Conservation (phyloP, 129 eudicot species). For the Lonicera japonica region DNA sequence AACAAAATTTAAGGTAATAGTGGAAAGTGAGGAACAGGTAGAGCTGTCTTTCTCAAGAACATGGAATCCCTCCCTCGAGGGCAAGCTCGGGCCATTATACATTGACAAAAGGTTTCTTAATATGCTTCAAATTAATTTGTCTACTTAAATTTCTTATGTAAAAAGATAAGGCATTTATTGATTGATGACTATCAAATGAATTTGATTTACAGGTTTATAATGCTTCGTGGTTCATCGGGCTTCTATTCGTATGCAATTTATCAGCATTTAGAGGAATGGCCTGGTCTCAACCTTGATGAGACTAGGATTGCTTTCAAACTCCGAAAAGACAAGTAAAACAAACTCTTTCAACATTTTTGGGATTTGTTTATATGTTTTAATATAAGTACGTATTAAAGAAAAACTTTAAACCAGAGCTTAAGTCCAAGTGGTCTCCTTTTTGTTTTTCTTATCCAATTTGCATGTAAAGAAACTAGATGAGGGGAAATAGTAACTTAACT, state of each 20-base stretch:
- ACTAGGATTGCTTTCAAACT: conserved; percentile 51
- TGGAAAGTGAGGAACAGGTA: conserved; percentile 58
- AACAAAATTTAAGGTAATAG: conserved; percentile 52
- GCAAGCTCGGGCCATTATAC: conserved; percentile 39
- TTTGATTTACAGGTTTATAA: conserved; percentile 29
- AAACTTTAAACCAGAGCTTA: no score
- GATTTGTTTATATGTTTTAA: no score
- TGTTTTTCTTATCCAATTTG: no score
- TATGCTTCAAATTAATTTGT: not conserved
- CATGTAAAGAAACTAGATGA: no score
- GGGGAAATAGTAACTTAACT: not conserved
- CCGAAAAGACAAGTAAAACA: conserved; percentile 39
- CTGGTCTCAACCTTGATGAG: conserved; percentile 42
- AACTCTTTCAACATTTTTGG: no score
- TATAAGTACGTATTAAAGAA: no score
- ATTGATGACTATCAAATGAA: no score
- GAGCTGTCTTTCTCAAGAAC: conserved; percentile 59
- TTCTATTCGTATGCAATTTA: conserved; percentile 56
- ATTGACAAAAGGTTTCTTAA: conserved; percentile 70
- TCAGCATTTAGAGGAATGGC: conserved; percentile 48
- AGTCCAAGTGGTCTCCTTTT: no score
- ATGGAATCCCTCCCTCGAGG: conserved; percentile 47
- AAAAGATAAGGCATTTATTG: no score
- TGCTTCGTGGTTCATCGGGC: conserved; percentile 59
- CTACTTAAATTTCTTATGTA: not conserved